Evolutionary conservation across 2,329 filamentous ascomycete genomes (phyloP), one percentile per base, ranked within the genome.

Genomic region (Calonectria naviculata): DNA sequence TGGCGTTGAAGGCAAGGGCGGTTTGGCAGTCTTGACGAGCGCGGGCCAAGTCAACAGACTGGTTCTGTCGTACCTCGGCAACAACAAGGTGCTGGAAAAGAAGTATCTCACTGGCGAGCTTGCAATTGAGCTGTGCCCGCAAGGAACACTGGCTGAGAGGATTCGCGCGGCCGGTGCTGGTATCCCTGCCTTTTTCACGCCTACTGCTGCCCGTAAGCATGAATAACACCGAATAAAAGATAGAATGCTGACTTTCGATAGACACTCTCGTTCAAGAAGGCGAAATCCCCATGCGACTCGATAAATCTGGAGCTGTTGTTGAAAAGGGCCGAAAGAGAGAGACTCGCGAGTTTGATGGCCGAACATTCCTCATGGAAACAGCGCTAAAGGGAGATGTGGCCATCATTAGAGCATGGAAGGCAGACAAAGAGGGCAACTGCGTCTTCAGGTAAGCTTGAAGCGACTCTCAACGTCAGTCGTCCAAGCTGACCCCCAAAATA

Each of bases 111-210:
- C 88, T 1, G 93, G 93, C n/a, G 85, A 94, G 76, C 89, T 95
- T 76, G 91, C 92, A 8, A 88, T 95, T 73, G 93, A 95, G 82
- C 85, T 95, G 47, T 94, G 92, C 67, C 93, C 93, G 0, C 93
- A 95, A 77, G 93, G 93, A 5, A 93, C 92, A 0, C 86, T 94
- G 63, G 93, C 92, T 0, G 93, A 94, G 84, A 88, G 93, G 74
- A 89, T 94, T 76, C 87, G 93, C 47, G 93, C 93, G 8, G 93
- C 90, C 1, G 93, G 93, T 5, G 92, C 92, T 28, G 93, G 93
- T 10, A 94, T 95, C 62, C 93, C 93, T 1, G 93, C 93, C 0
- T 95, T 97, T 80, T 97, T 92, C 79, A 95, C 94, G 0, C 92
- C 93, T 0, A 94, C 94, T 0, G 94, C 91, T 67, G 90, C 89